Evolutionary conservation across 768 basidiomycete genomes (phyloP).

Genomic region (Boletus pseudopeckii): DNA sequence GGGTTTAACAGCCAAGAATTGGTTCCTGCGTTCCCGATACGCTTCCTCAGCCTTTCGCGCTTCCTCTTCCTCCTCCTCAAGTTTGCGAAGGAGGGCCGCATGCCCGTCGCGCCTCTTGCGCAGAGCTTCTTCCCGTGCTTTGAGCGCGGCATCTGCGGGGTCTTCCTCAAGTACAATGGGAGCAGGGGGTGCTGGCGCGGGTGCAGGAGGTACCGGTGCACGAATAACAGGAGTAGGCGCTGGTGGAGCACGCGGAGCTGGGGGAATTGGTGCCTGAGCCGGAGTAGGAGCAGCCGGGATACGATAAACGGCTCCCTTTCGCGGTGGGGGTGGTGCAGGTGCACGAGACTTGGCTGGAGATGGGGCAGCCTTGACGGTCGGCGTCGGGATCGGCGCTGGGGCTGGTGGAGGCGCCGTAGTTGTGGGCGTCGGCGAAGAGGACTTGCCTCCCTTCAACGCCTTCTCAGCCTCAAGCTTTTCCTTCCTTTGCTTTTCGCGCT

Average conservation of each 20-base stretch:
- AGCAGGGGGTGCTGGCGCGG: slow-evolving; percentile 49
- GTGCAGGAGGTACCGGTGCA: slow-evolving; percentile 37
- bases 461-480: slow-evolving; percentile 77
- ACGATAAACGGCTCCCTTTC: slow-evolving; percentile 13
- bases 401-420: slow-evolving; percentile 43
- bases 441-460: slow-evolving; percentile 50
- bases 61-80: slow-evolving; percentile 67
- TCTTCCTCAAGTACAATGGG: slow-evolving; percentile 53
- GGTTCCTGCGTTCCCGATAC: slow-evolving; percentile 32
- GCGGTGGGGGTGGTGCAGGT: slow-evolving; percentile 38
- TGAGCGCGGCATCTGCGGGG: slow-evolving; percentile 71
- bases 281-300: slow-evolving; percentile 21
- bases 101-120: slow-evolving; percentile 73
- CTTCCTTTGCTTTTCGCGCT: slow-evolving; percentile 66
- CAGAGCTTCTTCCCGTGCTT: slow-evolving; percentile 66
- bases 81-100: slow-evolving; percentile 59
- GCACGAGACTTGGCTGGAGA: slow-evolving; percentile 30
- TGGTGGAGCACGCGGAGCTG: slow-evolving; percentile 24
- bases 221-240: slow-evolving; percentile 22
- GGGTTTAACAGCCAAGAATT: slow-evolving; percentile 39
- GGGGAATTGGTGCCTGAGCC: slow-evolving; percentile 19
- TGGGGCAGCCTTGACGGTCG: slow-evolving; percentile 35
- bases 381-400: slow-evolving; percentile 37
- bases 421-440: slow-evolving; percentile 41
- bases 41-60: slow-evolving; percentile 46